phyloP scores from a whole-genome alignment of 2,329 filamentous ascomycete species.

The Chaetomium globosum region DNA sequence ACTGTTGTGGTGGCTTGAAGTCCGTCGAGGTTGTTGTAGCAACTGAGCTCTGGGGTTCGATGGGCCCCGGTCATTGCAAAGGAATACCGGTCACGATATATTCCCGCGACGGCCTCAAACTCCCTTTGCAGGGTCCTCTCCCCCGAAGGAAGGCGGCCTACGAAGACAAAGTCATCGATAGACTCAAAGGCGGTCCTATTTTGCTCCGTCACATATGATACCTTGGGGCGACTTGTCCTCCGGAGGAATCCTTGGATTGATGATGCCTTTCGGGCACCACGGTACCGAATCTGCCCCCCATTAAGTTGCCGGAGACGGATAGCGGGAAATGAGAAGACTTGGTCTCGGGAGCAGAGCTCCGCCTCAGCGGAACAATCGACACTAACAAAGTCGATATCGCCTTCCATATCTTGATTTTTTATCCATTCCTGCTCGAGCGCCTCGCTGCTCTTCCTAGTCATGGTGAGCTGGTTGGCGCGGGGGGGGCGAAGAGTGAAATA shows the following conservation, averaged over 20 bases:
- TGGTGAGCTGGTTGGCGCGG: background rate
- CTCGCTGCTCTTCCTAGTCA: conserved; percentile 41
- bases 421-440: conserved; percentile 45
- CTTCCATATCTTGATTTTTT: conserved; percentile 34
- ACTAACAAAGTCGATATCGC: conserved; percentile 40
- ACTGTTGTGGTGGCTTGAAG: conserved; percentile 43
- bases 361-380: conserved; percentile 47
- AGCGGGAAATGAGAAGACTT: conserved; percentile 51
- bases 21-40: conserved; percentile 48
- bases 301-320: conserved; percentile 48
- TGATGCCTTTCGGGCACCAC: conserved; percentile 47
- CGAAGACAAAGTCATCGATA: conserved; percentile 48
- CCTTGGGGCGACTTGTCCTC: conserved; percentile 37
- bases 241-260: conserved; percentile 40
- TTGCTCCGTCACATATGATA: conserved; percentile 38
- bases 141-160: conserved; percentile 44
- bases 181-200: conserved; percentile 42
- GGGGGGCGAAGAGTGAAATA: background rate
- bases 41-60: conserved; percentile 37
- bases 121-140: conserved; percentile 40
- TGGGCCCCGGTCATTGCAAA: conserved; percentile 42
- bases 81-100: conserved; percentile 47
- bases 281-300: conserved; percentile 45
- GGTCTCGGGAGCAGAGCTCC: conserved; percentile 47
- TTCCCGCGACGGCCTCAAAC: conserved; percentile 43